Evolutionary conservation across 73 alveolate genomes (phyloP), one percentile per base, ranked within the genome.

Genomic region (Paraurostyla sp.): DNA sequence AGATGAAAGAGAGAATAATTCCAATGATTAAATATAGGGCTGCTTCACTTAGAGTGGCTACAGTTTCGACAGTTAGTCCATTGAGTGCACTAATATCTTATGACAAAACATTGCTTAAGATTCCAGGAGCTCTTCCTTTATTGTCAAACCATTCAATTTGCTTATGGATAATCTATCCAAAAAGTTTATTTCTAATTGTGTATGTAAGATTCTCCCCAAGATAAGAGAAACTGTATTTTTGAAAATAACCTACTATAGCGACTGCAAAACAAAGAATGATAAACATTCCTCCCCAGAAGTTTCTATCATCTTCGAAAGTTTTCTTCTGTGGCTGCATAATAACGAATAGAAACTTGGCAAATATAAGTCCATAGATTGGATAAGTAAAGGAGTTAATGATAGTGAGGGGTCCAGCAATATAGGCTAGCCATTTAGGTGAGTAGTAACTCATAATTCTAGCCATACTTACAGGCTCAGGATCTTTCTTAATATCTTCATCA

Each of bases 141-240:
- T 78, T 58, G 81, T 88, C 94, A 60, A 88, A 88, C 94, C 94
- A 88, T 46, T 68, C 73, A 9, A 88, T 20, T 20, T 58, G 78
- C 60, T 88, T 88, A 18, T 49, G 27, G n/a, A 88, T 36, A 41
- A 88, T 88, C 2, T 25, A 15, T 40, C 30, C 36, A 60, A 45
- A 88, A 0, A 88, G 80, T 25, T 29, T 30, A 0, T 25, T 38
- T 80, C 94, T 88, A 2, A 88, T 25, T 29, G 57, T 60, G 15
- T 43, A 38, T 1, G 85, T 56, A 30, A 88, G 45, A 15, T 57
- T 88, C 43, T 88, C 82, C 0, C 86, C 73, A 0, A 80, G 59
- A 25, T 13, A 22, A 29, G 71, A 60, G 46, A 45, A 78, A 7
- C 57, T 4, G 43, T n/a, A 33, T 49, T 62, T 80, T 22, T 78